Evolutionary conservation across 2,329 filamentous ascomycete genomes (phyloP), one percentile per base, ranked within the genome.

Genomic region (Alternaria sp.): DNA sequence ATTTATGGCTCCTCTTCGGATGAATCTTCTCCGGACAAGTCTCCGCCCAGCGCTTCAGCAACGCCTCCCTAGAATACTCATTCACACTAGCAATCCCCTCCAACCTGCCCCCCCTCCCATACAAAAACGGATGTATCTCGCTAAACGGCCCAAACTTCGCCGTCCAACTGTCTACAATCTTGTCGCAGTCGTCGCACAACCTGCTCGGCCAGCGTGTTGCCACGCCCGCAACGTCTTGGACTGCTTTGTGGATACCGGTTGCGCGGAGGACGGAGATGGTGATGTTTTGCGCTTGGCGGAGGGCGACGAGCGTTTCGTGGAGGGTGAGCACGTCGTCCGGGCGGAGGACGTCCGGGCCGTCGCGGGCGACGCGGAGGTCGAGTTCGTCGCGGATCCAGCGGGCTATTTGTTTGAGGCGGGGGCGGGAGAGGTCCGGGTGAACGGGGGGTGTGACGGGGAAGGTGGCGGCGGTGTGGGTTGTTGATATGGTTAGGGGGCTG

Each of bases 301-400:
- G 63, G 6, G 70, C 67, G 23, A 73, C 60, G 23, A 84, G 78
- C 5, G 82, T 71, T 37, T 83, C 82, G 66, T 84, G 82, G 11
- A 85, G 74, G 6, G 66, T 75, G 18, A 84, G 66, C 6, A 84
- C 76, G 46, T 84, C 82, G 61, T 85, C 81, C 1, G 81, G 76
- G 14, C 75, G 72, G 28, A 85, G 71, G 5, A 73, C 71, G 43
- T 84, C 75, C 0, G 82, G 80, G 2, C 84, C 84, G 43, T 84
- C 79, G 18, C 79, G 81, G 6, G 84, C 82, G 50, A 85, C 78
- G 45, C 79, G 70, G 4, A 80, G 76, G 56, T 85, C 84, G 15
- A 85, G 80, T 6, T 80, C 78, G 68, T 85, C 82, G 37, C 84
- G 82, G 55, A 85, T 84, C 82, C 83, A 84, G 30, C 71, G 72